Evolutionary conservation across 371 early-diverging fungal species (phyloP), one percentile per base, ranked within the genome.

Genomic region (Mortierella sp.): DNA sequence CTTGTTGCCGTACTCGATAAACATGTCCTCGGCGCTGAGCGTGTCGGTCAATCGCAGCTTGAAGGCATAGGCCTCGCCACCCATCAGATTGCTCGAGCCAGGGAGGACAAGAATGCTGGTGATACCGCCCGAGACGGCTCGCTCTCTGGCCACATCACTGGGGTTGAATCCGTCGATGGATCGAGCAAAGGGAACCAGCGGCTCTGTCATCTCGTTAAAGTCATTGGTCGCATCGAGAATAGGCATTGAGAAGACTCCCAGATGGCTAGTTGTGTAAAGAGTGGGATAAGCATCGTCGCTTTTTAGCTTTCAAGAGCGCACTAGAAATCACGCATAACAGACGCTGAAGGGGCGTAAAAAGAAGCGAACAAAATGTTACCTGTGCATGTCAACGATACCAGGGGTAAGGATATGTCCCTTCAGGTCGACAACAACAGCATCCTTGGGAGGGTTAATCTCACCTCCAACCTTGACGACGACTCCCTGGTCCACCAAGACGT

Each of bases 341-440:
- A 31, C 21, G 34, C 11, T 28, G 58, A 9, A 2, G 3, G 38
- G 31, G 31, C n/a, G 38, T 19, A 68, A 44, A 16, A 47, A 63
- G 50, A 10, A 19, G 24, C 52, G 28, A 48, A 0, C 16, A 21
- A 38, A 31, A 11, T 54, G 42, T 79, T 89, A 94, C 93, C 91
- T 91, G 84, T 96, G 95, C 95, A 93, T 93, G 83, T 96, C 96
- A 13, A 96, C 92, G 34, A 96, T 88, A 26, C 96, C 96, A 1
- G 96, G 96, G 16, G 95, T 94, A 13, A 96, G 89, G 48, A 91
- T 90, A 55, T 94, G 92, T 9, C 93, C 94, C 45, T 88, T 90
- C 70, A 93, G 93, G 78, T 96, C 93, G 28, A 96, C 85, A 28
- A 87, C 81, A 24, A 80, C 82, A 28, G 86, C 83, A 42, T 86